Evolutionary conservation across 2,329 filamentous ascomycete genomes (phyloP).

Genomic region (Botrytis medusae): DNA sequence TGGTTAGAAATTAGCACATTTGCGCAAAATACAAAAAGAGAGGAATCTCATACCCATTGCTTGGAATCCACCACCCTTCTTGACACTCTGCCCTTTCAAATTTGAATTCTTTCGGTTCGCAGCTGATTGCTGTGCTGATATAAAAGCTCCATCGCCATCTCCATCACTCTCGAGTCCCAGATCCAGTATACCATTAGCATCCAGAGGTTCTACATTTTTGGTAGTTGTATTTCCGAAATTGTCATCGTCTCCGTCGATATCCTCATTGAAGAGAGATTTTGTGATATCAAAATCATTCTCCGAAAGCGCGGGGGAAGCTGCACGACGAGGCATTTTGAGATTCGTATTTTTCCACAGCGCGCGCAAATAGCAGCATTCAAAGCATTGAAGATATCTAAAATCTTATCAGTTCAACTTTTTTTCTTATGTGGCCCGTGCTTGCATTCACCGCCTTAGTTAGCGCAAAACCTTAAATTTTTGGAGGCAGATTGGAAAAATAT

Average conservation of each 20-base stretch:
- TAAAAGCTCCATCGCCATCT: constrained; percentile 82
- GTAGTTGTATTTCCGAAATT: constrained; percentile 38
- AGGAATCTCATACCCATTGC: constrained; percentile 69
- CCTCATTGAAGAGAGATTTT: constrained; percentile 67
- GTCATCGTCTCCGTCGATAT: constrained; percentile 52
- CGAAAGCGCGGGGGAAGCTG: constrained; percentile 77
- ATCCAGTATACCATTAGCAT: constrained; percentile 62
- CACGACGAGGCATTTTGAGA: constrained; percentile 66
- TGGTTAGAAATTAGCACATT: constrained; percentile 24
- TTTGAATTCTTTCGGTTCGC: constrained; percentile 84
- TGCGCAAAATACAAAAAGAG: background rate
- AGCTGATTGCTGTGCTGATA: constrained; percentile 81
- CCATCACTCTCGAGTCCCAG: constrained; percentile 54
- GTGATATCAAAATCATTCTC: constrained; percentile 93
- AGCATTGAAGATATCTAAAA: constrained; percentile 14
- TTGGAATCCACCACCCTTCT: constrained; percentile 96
- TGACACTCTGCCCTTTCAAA: constrained; percentile 78
- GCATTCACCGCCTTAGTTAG: constrained; percentile 20
- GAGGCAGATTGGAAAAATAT: constrained; percentile 21
- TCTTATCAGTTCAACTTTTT: constrained; percentile 26
- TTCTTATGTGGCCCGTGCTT: constrained; percentile 18
- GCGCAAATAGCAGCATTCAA: constrained; percentile 11
- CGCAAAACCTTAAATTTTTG: constrained; percentile 23
- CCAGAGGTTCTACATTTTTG: constrained; percentile 50
- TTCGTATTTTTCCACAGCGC: constrained; percentile 20